phyloP scores from a whole-genome alignment of 2,329 filamentous ascomycete genomes.

The Ophiosphaerella herpotricha region DNA sequence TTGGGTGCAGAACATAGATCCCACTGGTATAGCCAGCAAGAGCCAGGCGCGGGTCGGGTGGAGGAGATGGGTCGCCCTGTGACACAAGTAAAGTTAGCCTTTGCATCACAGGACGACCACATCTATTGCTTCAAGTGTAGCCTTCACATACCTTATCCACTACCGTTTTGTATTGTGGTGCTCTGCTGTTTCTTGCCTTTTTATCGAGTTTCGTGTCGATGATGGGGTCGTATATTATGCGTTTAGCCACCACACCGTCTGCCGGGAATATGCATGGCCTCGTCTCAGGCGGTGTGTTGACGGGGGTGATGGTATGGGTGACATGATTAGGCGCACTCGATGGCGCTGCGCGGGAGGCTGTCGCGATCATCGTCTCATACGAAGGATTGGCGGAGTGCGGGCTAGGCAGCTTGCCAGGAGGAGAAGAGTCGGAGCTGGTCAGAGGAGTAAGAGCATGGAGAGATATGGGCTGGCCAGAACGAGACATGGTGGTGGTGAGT shows the following conservation, averaged over 20 bases:
- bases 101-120: conserved; percentile 48
- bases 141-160: conserved; percentile 51
- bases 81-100: conserved; percentile 50
- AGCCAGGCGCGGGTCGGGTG: conserved; percentile 79
- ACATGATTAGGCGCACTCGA: conserved; percentile 47
- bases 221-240: conserved; percentile 66
- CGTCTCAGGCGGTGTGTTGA: conserved; percentile 50
- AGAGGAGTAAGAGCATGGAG: conserved; percentile 65
- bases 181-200: conserved; percentile 54
- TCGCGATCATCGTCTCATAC: conserved; percentile 43
- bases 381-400: conserved; percentile 53
- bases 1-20: conserved; percentile 56
- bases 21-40: conserved; percentile 64
- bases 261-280: conserved; percentile 56
- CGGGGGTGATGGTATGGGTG: conserved; percentile 52
- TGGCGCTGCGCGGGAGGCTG: conserved; percentile 38
- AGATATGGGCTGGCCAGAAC: conserved; percentile 59
- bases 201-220: conserved; percentile 61
- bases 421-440: conserved; percentile 69
- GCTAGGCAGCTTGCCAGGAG: conserved; percentile 60
- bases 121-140: conserved; percentile 35
- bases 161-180: conserved; percentile 57
- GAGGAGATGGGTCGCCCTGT: conserved; percentile 78
- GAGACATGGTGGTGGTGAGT: conserved; percentile 56
- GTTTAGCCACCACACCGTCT: conserved; percentile 61